Percentiles rank a stretch among this genome's conserved stretches.
Evolutionary conservation across 768 basidiomycete genomes (phyloP).

Genomic region (Lentinula raphanica): DNA sequence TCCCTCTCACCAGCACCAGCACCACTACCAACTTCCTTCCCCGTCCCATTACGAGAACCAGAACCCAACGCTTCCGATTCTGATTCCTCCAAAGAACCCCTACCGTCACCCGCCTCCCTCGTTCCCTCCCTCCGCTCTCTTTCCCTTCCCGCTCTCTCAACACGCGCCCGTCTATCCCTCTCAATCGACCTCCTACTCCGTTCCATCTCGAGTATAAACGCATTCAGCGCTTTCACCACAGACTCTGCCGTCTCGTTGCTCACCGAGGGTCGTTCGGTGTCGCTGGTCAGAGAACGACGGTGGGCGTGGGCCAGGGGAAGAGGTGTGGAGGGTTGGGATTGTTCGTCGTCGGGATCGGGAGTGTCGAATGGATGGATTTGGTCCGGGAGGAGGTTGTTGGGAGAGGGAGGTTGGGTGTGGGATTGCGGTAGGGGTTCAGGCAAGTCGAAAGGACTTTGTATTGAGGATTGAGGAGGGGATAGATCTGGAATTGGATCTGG

Average conservation of each 20-base stretch:
- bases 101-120: background rate
- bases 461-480: background rate
- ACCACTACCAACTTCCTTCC: background rate
- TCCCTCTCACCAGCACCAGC: background rate
- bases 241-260: slow-evolving; percentile 1
- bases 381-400: background rate
- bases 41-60: no score
- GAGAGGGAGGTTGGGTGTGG: background rate
- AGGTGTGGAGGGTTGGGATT: background rate
- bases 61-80: no score
- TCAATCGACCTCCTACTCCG: background rate
- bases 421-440: background rate
- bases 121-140: background rate
- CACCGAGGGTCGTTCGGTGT: background rate
- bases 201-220: slow-evolving; percentile 1
- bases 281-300: no score
- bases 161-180: background rate
- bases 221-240: background rate
- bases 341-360: background rate
- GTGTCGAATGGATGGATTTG: background rate
- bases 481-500: background rate
- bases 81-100: background rate
- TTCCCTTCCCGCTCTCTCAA: background rate
- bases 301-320: no score
- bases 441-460: background rate